Evolutionary conservation across 345 rosid genomes (phyloP), one percentile per base, ranked within the genome.

Genomic region (Luvunga scandens): DNA sequence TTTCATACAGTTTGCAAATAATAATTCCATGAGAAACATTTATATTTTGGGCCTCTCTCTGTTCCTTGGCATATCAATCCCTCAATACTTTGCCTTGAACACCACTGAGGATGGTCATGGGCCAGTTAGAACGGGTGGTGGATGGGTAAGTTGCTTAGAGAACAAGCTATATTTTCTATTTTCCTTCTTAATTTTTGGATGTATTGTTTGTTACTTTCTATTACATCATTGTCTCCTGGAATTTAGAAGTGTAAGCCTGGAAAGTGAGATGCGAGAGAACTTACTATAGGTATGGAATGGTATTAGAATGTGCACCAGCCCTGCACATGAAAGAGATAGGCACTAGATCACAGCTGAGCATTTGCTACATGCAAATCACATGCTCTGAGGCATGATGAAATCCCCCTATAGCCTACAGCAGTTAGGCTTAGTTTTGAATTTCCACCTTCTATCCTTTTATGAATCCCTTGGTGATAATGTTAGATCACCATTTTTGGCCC

Each of bases 11-110:
- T 96, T 94, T 76, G 42, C 97, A 2, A 91, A 96, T 82, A 83
- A 75, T 56, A 96, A 96, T 78, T 96, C 99, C 31, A 83, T 91
- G 92, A 85, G 99, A 86, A 96, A 96, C 80, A 89, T 90, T 69
- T 96, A 96, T 76, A 89, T 96, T 71, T 66, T 96, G 61, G 99
- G 99, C 33, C 75, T 96, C 22, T 82, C 98, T 60, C 81, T 96
- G 78, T 94, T 96, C 90, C 91, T 96, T 21, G 97, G 93, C 66
- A 84, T 94, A 69, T 96, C 99, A 13, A 86, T 96, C 59, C 82
- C 99, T 63, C 94, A 96, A 75, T 96, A 96, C 81, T 96, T 94
- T 78, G 65, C 68, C 69, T 78, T 69, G 30, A 83, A 85, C 77
- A 89, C 93, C 69, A 71, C 83, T 77, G 10, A 25, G 2, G 81